Conservation (phyloP, 352 stramenopile species). For the Phytopythium aichiense region DNA sequence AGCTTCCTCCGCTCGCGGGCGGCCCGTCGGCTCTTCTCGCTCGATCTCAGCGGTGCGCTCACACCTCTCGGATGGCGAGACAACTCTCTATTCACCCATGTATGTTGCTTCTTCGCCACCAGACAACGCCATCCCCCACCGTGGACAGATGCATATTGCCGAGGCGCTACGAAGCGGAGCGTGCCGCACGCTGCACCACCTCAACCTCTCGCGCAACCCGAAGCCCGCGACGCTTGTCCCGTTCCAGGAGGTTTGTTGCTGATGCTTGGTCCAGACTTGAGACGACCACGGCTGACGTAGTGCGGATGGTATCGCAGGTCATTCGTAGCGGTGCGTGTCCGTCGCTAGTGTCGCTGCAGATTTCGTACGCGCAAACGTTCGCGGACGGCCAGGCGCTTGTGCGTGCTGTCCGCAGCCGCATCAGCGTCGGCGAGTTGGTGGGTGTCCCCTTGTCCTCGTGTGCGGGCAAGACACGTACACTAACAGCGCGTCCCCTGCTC, state of each 20-base stretch:
- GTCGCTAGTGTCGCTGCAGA: conserved; percentile 47
- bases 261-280: neutral
- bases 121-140: conserved; percentile 53
- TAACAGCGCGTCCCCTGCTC: neutral
- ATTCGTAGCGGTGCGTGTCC: conserved; percentile 40
- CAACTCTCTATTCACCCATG: neutral
- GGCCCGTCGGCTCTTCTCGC: conserved; percentile 22
- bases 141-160: conserved; percentile 28
- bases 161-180: conserved; percentile 34
- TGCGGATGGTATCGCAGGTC: conserved; percentile 17
- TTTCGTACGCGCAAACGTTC: conserved; percentile 42
- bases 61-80: neutral
- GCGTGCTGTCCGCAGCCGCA: conserved; percentile 22
- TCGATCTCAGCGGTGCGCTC: conserved; percentile 50
- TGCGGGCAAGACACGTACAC: neutral
- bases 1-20: conserved; percentile 29
- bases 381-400: conserved; percentile 38
- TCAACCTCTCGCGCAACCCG: conserved; percentile 52
- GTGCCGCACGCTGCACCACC: conserved; percentile 39
- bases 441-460: conserved; percentile 2
- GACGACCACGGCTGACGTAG: neutral
- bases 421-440: conserved; percentile 61
- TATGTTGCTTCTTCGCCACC: neutral
- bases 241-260: conserved; percentile 31
- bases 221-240: conserved; percentile 32